Evolutionary conservation across 2,329 filamentous ascomycete genomes (phyloP).

Genomic region (Polychaeton citri): DNA sequence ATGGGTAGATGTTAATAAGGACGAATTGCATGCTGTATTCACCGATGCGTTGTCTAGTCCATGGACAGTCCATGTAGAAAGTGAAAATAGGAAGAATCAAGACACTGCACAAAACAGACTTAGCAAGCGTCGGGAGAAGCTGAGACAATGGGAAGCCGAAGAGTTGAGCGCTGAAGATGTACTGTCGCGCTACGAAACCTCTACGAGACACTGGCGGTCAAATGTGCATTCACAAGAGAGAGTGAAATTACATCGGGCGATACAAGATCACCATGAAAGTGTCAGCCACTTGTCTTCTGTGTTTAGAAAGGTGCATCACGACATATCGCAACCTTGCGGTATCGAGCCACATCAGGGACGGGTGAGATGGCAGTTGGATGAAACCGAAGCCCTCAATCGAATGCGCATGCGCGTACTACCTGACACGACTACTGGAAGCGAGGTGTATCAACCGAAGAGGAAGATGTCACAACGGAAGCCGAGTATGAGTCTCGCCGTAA

Average conservation of each 20-base stretch:
- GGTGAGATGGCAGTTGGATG: slow-evolving; percentile 80
- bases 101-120: slow-evolving; percentile 61
- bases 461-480: slow-evolving; percentile 44
- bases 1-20: slow-evolving; percentile 76
- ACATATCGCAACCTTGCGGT: slow-evolving; percentile 66
- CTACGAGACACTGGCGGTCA: slow-evolving; percentile 82
- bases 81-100: slow-evolving; percentile 68
- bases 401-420: slow-evolving; percentile 83
- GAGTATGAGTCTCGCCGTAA: slow-evolving; percentile 24
- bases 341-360: slow-evolving; percentile 53
- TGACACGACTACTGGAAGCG: slow-evolving; percentile 53
- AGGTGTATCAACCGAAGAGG: slow-evolving; percentile 75
- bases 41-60: slow-evolving; percentile 64
- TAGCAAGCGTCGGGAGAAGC: slow-evolving; percentile 63
- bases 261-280: slow-evolving; percentile 91
- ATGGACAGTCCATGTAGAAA: slow-evolving; percentile 78
- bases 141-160: slow-evolving; percentile 67
- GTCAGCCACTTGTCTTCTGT: slow-evolving; percentile 61
- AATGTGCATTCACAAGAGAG: slow-evolving; percentile 91
- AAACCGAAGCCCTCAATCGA: slow-evolving; percentile 87
- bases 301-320: slow-evolving; percentile 65
- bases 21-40: slow-evolving; percentile 69
- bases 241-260: slow-evolving; percentile 73
- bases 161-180: slow-evolving; percentile 55
- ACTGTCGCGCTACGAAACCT: slow-evolving; percentile 69